Evolutionary conservation across 129 eudicot species (phyloP).

Genomic region (Dittrichia graveolens): DNA sequence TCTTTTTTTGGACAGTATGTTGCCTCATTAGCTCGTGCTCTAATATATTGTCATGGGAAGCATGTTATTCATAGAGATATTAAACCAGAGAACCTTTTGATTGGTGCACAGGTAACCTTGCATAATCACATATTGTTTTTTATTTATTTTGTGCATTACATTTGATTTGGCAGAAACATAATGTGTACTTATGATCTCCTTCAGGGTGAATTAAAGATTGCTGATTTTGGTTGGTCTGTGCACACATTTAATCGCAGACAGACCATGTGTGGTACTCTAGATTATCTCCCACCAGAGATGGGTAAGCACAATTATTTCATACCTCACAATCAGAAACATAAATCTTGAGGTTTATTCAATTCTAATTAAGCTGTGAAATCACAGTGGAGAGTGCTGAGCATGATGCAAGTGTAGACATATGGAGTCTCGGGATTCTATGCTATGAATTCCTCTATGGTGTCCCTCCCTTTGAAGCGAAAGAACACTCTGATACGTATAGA

Average conservation of each 20-base stretch:
- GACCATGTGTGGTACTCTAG: constrained; percentile 96
- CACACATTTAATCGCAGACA: constrained; percentile 86
- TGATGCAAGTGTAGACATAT: constrained; percentile 92
- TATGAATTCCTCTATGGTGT: constrained; percentile 89
- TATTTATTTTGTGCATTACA: background rate
- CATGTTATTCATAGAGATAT: constrained; percentile 97
- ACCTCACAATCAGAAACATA: background rate
- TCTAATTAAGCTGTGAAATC: constrained; percentile 6
- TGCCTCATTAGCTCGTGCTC: constrained; percentile 92
- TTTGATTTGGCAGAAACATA: background rate
- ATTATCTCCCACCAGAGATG: constrained; percentile 98
- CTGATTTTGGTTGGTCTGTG: constrained; percentile 98
- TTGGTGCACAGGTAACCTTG: constrained; percentile 78
- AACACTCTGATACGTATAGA: constrained; percentile 90
- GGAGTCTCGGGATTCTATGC: constrained; percentile 95
- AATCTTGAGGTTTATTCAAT: background rate
- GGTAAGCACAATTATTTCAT: constrained; percentile 41
- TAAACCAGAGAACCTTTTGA: constrained; percentile 90
- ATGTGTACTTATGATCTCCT: constrained; percentile 3
- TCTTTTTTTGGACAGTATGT: constrained; percentile 53
- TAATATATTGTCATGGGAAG: constrained; percentile 91
- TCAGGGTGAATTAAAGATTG: constrained; percentile 95
- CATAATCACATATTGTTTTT: background rate
- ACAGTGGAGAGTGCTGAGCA: constrained; percentile 96
- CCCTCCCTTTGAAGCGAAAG: constrained; percentile 96